These are phyloP conservation scores for Penicillium antarcticum DNA, from an alignment of 495 filamentous ascomycete genomes.

Conservation along the genomic window DNA sequence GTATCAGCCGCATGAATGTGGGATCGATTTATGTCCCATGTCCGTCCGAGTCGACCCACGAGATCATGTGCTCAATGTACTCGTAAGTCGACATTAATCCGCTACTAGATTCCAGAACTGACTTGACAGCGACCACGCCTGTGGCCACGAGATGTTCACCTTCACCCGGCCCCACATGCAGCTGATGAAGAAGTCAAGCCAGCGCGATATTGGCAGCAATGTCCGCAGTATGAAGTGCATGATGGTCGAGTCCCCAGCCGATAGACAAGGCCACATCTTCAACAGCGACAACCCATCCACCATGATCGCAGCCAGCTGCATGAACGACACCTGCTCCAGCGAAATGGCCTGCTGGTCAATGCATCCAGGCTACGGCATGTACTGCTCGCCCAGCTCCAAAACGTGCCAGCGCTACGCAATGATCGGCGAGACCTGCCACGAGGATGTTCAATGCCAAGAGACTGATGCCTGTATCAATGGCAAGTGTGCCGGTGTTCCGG, in stretches of 20 bases:
- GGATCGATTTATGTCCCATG: slow-evolving; percentile 4
- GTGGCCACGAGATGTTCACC: background rate
- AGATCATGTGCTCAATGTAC: slow-evolving; percentile 2
- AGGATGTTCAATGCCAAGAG: too few relatives aligned
- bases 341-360: background rate
- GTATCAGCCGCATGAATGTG: background rate
- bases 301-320: background rate
- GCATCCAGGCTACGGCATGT: background rate
- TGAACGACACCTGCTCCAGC: background rate
- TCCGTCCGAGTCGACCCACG: background rate
- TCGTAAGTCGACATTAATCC: background rate
- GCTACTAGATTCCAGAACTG: background rate
- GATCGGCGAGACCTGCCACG: background rate
- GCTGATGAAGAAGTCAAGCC: background rate
- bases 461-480: background rate
- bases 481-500: background rate
- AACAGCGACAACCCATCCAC: background rate
- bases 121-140: background rate
- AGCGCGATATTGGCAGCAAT: background rate
- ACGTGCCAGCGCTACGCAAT: background rate
- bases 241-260: background rate
- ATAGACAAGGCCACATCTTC: background rate
- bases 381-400: background rate
- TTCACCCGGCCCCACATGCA: slow-evolving; percentile 1
- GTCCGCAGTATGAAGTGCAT: background rate